Base-by-base conservation (phyloP, 108 stramenopile genomes). In the Epipyxis sp. region DNA sequence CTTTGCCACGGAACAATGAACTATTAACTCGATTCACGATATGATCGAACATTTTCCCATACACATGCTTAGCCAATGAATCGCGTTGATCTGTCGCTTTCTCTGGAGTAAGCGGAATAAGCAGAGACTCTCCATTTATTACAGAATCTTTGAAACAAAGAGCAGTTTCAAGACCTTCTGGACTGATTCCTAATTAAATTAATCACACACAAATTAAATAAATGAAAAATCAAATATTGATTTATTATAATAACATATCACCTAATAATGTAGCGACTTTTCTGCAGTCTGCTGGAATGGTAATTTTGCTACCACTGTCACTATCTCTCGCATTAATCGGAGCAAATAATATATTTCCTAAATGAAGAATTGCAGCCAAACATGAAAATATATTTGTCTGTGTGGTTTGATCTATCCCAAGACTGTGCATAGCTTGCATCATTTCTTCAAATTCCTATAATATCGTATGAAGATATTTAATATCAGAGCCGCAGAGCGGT, bases 81-180 rank as follows among this genome's bases (percentile, higher is more conserved):
- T 86, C 85, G 45, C 85, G 80, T 67, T 81, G 82, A 50, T 88
- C 86, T 27, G 57, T 65, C 25, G 87, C 87, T 72, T 87, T 76
- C 42, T 77, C 83, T 57, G 85, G 82, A 39, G 83, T 78, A 45
- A 84, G 84, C 27, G 79, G 84, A 69, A 82, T 71, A 76, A 34
- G 44, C 71, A 76, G 77, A 41, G 41, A 39, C 59, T 43, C 39
- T 59, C 85, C 82, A 68, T 44, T 80, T 27, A 84, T 83, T 44
- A 44, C 10, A 10, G 61, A 10, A 37, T 65, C 61, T 32, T 65
- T 65, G 25, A 32, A 6, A 32, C 61, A 65, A 16, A 65, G 61
- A 37, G 43, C 71, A 6, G n/a, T 37, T 37, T 74, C 13, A 39
- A 74, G 50, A 39, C 41, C 6, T n/a, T 74, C 71, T 27, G 71